Conservation (phyloP, 768 basidiomycete species). For the Artomyces pyxidatus region DNA sequence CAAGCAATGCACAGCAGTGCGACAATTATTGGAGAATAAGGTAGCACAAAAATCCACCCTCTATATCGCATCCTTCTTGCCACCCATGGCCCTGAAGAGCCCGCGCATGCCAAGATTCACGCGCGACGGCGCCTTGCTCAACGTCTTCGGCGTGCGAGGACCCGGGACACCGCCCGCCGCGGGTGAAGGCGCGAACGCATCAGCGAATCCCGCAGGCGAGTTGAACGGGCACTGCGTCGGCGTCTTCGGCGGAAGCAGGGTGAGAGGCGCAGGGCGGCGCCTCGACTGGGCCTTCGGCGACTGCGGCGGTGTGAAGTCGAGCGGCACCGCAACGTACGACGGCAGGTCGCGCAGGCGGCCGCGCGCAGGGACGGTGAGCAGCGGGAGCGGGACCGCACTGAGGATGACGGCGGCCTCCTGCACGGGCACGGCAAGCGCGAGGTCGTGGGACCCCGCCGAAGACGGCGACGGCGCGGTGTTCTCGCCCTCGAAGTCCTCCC, state of each 20-base stretch:
- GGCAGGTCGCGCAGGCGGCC: neutral
- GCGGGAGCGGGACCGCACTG: neutral
- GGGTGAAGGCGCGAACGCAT: neutral
- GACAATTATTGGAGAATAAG: neutral
- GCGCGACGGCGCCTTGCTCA: neutral
- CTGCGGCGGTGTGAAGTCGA: neutral
- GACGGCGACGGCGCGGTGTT: neutral
- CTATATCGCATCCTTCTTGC: neutral
- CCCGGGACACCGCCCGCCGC: too few species aligned
- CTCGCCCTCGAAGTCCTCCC: neutral
- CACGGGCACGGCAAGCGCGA: neutral
- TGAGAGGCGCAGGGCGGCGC: slow-evolving; percentile 2
- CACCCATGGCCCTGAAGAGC: neutral
- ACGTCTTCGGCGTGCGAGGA: neutral
- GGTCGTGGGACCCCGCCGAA: neutral
- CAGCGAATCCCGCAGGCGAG: neutral
- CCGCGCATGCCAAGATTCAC: neutral
- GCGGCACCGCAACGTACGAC: neutral
- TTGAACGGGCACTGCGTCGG: neutral
- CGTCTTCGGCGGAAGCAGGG: neutral
- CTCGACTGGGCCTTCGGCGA: neutral
- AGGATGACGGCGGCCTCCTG: neutral
- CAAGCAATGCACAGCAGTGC: neutral
- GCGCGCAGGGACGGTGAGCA: slow-evolving; percentile 11
- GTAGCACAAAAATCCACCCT: neutral